Conservation (phyloP, 257 asterid species). For the Agastache rugosa region DNA sequence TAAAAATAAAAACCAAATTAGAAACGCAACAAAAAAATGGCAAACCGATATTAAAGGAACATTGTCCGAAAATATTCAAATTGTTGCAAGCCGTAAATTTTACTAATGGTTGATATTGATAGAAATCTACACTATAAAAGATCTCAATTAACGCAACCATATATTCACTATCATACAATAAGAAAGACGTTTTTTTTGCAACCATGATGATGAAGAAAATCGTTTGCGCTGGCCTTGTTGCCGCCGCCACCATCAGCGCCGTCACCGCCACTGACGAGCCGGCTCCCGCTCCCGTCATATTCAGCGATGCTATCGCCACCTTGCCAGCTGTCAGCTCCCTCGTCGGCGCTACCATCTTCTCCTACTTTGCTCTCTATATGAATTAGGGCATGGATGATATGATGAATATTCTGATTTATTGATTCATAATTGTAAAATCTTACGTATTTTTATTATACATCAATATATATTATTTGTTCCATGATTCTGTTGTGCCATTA, state of each 20-base stretch:
- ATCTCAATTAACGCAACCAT: neutral
- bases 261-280: neutral
- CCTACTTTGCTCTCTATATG: conserved; percentile 7
- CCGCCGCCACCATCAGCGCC: neutral
- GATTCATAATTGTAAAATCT: neutral
- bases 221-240: neutral
- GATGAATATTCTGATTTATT: neutral
- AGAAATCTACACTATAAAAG: neutral
- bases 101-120: neutral
- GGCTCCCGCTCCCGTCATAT: neutral
- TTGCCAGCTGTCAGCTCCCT: neutral
- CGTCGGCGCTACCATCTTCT: neutral
- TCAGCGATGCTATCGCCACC: neutral
- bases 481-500: neutral
- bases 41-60: neutral
- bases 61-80: neutral
- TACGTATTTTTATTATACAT: neutral
- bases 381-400: neutral
- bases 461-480: neutral
- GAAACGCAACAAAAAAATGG: neutral
- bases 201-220: conserved; percentile 22
- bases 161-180: neutral
- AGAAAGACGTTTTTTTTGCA: neutral
- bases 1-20: neutral
- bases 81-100: too few species aligned